Percentiles rank a stretch among this genome's conserved stretches.
Evolutionary conservation across 1,284 basidiomycete genomes (phyloP).

Genomic region (Cryptococcus sp.): DNA sequence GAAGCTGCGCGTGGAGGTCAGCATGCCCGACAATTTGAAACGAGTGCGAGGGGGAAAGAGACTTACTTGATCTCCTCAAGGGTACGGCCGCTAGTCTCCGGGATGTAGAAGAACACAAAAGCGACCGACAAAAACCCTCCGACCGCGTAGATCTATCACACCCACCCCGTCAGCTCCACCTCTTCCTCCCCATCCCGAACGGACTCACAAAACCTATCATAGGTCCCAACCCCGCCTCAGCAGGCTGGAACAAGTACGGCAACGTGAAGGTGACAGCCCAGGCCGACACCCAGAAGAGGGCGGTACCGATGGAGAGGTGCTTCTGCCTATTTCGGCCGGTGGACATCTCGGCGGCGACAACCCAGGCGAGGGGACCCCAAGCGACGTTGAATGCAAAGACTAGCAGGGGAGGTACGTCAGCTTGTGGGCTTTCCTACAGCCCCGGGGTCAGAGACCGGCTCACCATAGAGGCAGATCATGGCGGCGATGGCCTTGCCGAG

Average conservation of each 20-base stretch:
- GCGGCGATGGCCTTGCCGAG: slow-evolving; percentile 48
- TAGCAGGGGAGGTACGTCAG: neutral
- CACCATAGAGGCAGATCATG: slow-evolving; percentile 52
- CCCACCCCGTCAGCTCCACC: slow-evolving; percentile 2
- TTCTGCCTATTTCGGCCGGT: slow-evolving; percentile 51
- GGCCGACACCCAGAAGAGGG: slow-evolving; percentile 52
- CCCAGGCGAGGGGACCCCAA: slow-evolving; percentile 53
- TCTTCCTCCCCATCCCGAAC: neutral
- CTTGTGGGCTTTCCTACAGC: neutral
- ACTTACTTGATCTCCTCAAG: slow-evolving; percentile 45
- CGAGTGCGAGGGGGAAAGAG: neutral
- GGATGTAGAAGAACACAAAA: slow-evolving; percentile 53
- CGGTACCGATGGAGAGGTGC: slow-evolving; percentile 52
- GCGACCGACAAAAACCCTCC: slow-evolving; percentile 43
- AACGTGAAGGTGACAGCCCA: slow-evolving; percentile 52
- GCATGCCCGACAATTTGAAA: neutral
- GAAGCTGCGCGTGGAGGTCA: slow-evolving; percentile 13
- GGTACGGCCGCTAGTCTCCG: slow-evolving; percentile 42
- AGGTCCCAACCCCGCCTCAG: slow-evolving; percentile 47
- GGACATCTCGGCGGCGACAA: slow-evolving; percentile 42
- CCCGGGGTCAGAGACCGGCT: slow-evolving; percentile 5
- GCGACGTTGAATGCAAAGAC: slow-evolving; percentile 52
- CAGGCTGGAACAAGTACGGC: slow-evolving; percentile 41
- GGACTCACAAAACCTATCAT: slow-evolving; percentile 47
- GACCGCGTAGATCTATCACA: slow-evolving; percentile 28